phyloP scores from a whole-genome alignment of 1,284 basidiomycete species.

The Pseudozyma hubeiensis region DNA sequence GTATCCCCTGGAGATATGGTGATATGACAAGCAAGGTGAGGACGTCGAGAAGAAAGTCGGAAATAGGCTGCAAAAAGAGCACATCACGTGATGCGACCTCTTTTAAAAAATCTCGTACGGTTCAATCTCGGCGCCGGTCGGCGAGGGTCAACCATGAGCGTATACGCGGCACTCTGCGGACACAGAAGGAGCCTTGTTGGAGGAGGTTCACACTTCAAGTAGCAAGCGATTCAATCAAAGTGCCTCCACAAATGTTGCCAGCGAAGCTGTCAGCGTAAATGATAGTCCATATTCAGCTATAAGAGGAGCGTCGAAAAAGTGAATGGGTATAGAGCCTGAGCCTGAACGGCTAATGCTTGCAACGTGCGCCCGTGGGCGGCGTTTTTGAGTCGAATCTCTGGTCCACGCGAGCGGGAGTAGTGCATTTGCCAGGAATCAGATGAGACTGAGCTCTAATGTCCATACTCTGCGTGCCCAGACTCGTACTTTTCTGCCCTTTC shows the following conservation, averaged over 20 bases:
- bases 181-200: too few species aligned
- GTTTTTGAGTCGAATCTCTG: too few species aligned
- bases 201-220: too few species aligned
- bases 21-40: slow-evolving; percentile 3
- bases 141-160: background rate
- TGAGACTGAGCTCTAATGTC: slow-evolving; percentile 95
- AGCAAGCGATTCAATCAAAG: too few species aligned
- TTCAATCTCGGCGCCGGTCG: background rate
- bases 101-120: slow-evolving; percentile 21
- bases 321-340: slow-evolving; percentile 31
- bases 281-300: background rate
- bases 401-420: too few species aligned
- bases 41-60: slow-evolving; percentile 22
- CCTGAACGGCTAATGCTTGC: too few species aligned
- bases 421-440: slow-evolving; percentile 66
- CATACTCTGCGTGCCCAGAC: slow-evolving; percentile 98
- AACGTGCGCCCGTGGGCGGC: too few species aligned
- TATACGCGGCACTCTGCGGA: too few species aligned
- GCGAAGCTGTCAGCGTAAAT: too few species aligned
- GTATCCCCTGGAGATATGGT: background rate
- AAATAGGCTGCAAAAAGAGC: slow-evolving; percentile 17
- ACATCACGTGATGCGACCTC: slow-evolving; percentile 23
- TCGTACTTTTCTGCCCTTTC: slow-evolving; percentile 60
- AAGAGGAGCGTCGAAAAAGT: background rate
- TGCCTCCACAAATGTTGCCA: too few species aligned